phyloP scores from a whole-genome alignment of 208 protist species.

The Acanthamoeba triangularis region DNA sequence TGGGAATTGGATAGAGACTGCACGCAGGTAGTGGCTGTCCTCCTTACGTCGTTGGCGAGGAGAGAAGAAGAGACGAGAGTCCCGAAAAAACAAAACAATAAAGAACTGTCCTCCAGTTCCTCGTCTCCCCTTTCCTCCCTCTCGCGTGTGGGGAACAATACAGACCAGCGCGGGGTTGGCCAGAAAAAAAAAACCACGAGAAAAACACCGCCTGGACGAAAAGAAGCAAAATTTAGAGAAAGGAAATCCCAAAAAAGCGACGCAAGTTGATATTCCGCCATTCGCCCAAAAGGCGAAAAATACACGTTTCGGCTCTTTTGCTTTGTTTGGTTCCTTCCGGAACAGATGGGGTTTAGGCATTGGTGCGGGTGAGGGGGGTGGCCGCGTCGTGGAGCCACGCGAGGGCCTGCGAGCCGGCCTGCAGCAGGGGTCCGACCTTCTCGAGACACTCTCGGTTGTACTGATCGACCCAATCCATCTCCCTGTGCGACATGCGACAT shows the following conservation, averaged over 20 bases:
- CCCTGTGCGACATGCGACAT: neutral
- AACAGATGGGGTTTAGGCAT: too few relatives aligned
- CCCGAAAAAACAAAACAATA: too few relatives aligned
- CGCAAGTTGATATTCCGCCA: neutral
- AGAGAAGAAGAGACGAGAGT: too few relatives aligned
- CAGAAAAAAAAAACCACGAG: too few relatives aligned
- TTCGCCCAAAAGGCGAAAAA: neutral
- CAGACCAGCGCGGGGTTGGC: too few relatives aligned
- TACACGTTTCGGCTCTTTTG: neutral
- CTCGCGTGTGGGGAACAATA: too few relatives aligned
- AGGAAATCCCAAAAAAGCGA: neutral
- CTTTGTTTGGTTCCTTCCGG: neutral
- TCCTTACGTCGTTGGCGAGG: too few relatives aligned
- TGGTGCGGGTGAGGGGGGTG: neutral
- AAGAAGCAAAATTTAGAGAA: neutral
- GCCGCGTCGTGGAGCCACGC: conserved; percentile 45
- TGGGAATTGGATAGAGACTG: neutral
- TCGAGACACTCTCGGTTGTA: conserved; percentile 80
- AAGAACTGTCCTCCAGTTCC: too few relatives aligned
- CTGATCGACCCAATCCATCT: conserved; percentile 83
- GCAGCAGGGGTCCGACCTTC: conserved; percentile 49
- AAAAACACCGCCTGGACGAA: too few relatives aligned
- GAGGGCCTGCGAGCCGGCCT: conserved; percentile 5
- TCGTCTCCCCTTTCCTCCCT: too few relatives aligned
- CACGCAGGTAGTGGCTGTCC: too few relatives aligned